Conservation (phyloP, 257 asterid species). For the Sherardia arvensis region DNA sequence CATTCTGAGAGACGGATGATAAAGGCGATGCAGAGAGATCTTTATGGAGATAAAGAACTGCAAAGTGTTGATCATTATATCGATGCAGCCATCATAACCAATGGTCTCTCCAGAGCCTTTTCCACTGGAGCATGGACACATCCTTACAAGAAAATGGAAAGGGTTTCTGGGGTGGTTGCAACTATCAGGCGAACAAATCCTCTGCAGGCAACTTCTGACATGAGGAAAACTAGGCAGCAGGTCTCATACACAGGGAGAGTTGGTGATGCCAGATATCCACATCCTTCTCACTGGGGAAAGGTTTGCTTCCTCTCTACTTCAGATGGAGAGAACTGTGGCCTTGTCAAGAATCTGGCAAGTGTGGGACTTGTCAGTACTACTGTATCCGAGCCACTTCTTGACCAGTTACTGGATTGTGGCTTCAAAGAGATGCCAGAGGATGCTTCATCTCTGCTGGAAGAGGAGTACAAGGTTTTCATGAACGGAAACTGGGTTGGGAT, state of each 20-base stretch:
- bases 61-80: conserved; percentile 49
- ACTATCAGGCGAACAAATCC: conserved; percentile 86
- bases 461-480: conserved; percentile 56
- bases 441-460: conserved; percentile 31
- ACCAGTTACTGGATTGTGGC: conserved; percentile 53
- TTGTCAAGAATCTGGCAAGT: conserved; percentile 86
- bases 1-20: conserved; percentile 77
- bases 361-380: conserved; percentile 73
- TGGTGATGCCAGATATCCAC: conserved; percentile 82
- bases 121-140: conserved; percentile 94
- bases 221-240: conserved; percentile 93
- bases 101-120: conserved; percentile 94
- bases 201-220: conserved; percentile 67
- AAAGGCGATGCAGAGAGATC: conserved; percentile 76
- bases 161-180: conserved; percentile 89
- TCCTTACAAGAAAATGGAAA: conserved; percentile 77
- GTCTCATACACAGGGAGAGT: conserved; percentile 86
- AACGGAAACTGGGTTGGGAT: conserved; percentile 93
- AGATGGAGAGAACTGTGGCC: conserved; percentile 97
- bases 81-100: conserved; percentile 76
- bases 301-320: conserved; percentile 88
- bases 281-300: background rate
- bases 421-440: conserved; percentile 58
- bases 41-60: conserved; percentile 50
- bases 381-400: conserved; percentile 34